These are phyloP conservation scores for Brettanomyces naardenensis DNA, from an alignment of 805 yeast genomes.

Conservation along the genomic window DNA sequence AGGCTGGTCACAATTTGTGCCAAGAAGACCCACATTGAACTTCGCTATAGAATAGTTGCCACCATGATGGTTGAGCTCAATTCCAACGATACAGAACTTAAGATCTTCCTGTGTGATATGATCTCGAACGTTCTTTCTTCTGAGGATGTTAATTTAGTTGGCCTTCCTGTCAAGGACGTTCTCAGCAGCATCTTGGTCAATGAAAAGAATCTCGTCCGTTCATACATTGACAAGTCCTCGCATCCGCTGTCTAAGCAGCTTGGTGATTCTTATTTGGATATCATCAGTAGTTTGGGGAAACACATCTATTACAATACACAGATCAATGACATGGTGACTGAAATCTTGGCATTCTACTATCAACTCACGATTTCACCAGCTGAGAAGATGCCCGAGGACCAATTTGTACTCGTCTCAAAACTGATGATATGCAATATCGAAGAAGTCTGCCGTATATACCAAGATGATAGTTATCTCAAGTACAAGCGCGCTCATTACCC, in stretches of 20 bases:
- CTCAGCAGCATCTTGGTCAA: slow-evolving; percentile 48
- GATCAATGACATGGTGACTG: slow-evolving; percentile 71
- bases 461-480: slow-evolving; percentile 22
- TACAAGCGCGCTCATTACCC: slow-evolving; percentile 36
- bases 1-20: slow-evolving; percentile 57
- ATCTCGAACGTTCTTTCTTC: slow-evolving; percentile 54
- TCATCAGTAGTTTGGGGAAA: slow-evolving; percentile 63
- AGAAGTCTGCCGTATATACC: slow-evolving; percentile 18
- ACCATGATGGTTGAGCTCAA: slow-evolving; percentile 23
- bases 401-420: slow-evolving; percentile 14
- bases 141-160: slow-evolving; percentile 69
- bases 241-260: slow-evolving; percentile 21
- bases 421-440: slow-evolving; percentile 18
- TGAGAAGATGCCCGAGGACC: slow-evolving; percentile 5
- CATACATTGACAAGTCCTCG: slow-evolving; percentile 8
- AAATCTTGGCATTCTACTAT: slow-evolving; percentile 42
- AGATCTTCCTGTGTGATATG: slow-evolving; percentile 17
- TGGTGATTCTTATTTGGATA: slow-evolving; percentile 35
- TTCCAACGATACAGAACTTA: slow-evolving; percentile 7
- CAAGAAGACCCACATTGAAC: slow-evolving; percentile 53
- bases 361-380: slow-evolving; percentile 18
- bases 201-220: slow-evolving; percentile 29
- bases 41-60: slow-evolving; percentile 23
- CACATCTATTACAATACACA: slow-evolving; percentile 87
- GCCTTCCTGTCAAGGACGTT: slow-evolving; percentile 77